Conservation (phyloP, 768 basidiomycete species). For the Lentinula sp. region DNA sequence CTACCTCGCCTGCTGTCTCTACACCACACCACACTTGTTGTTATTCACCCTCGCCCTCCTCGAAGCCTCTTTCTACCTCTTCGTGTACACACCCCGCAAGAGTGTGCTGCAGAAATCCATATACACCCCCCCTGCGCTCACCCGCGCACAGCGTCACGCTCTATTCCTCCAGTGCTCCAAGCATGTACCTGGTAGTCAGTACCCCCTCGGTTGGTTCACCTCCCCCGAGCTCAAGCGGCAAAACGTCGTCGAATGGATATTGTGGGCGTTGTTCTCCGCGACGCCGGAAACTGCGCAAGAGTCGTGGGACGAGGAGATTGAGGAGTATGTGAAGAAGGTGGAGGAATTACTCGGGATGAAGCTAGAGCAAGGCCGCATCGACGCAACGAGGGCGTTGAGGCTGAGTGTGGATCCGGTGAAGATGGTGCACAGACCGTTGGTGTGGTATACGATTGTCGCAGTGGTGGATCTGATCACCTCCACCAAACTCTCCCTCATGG, state of each 20-base stretch:
- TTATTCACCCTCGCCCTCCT: conserved; percentile 26
- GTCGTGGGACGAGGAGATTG: conserved; percentile 44
- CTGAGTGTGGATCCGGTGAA: conserved; percentile 52
- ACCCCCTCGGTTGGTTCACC: conserved; percentile 51
- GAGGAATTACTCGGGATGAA: conserved; percentile 34
- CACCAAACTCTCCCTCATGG: conserved; percentile 29
- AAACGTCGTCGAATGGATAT: conserved; percentile 56
- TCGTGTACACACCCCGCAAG: conserved; percentile 43
- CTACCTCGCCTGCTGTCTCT: conserved; percentile 7
- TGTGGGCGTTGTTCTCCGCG: conserved; percentile 44
- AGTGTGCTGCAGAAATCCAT: conserved; percentile 44
- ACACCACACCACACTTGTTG: conserved; percentile 9
- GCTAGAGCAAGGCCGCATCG: conserved; percentile 34
- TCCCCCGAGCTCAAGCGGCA: conserved; percentile 30
- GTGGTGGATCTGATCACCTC: conserved; percentile 42
- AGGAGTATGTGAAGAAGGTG: conserved; percentile 35
- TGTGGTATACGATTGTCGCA: conserved; percentile 57
- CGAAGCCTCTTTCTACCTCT: conserved; percentile 44
- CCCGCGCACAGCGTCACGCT: conserved; percentile 34
- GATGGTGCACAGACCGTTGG: conserved; percentile 49
- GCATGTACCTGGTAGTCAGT: conserved; percentile 12
- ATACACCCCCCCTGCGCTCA: conserved; percentile 29
- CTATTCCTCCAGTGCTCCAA: conserved; percentile 45
- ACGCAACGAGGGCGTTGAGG: conserved; percentile 38
- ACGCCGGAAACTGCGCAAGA: not conserved